phyloP scores from a whole-genome alignment of 108 stramenopile genomes.

The Cylindrotheca fusiformis region DNA sequence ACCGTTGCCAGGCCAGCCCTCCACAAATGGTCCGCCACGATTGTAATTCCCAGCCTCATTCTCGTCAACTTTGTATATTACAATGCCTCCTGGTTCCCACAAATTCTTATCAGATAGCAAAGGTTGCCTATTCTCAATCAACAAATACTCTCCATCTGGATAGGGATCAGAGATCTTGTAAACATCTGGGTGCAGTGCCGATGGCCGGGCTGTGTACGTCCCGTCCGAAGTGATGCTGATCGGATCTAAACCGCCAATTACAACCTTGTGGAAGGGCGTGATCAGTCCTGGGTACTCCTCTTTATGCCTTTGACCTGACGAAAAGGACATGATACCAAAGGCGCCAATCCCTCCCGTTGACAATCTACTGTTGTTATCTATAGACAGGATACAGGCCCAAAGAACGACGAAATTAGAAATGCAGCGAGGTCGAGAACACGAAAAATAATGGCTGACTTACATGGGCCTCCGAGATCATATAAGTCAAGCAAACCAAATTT shows the following conservation, averaged over 20 bases:
- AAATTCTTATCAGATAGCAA: slow-evolving; percentile 36
- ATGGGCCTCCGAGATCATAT: slow-evolving; percentile 29
- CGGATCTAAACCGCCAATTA: slow-evolving; percentile 55
- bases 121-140: slow-evolving; percentile 64
- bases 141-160: slow-evolving; percentile 32
- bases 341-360: not conserved
- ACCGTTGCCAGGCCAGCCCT: slow-evolving; percentile 53
- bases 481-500: slow-evolving; percentile 48
- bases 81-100: slow-evolving; percentile 46
- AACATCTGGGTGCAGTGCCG: not conserved
- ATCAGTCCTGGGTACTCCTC: slow-evolving; percentile 34
- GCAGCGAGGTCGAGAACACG: too few relatives aligned
- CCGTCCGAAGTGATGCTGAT: slow-evolving; percentile 37
- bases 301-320: not conserved
- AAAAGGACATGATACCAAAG: slow-evolving; percentile 2
- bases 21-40: slow-evolving; percentile 11
- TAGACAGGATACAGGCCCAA: too few relatives aligned
- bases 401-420: too few relatives aligned
- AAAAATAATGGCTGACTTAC: not conserved
- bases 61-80: slow-evolving; percentile 68
- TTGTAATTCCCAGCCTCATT: not conserved
- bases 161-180: slow-evolving; percentile 6
- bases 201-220: slow-evolving; percentile 26
- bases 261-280: slow-evolving; percentile 51
- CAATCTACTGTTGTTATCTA: not conserved